Percentiles rank a stretch among this genome's conserved stretches.
phyloP scores from a whole-genome alignment of 2,329 filamentous ascomycete genomes.

The Penicillium sp. region DNA sequence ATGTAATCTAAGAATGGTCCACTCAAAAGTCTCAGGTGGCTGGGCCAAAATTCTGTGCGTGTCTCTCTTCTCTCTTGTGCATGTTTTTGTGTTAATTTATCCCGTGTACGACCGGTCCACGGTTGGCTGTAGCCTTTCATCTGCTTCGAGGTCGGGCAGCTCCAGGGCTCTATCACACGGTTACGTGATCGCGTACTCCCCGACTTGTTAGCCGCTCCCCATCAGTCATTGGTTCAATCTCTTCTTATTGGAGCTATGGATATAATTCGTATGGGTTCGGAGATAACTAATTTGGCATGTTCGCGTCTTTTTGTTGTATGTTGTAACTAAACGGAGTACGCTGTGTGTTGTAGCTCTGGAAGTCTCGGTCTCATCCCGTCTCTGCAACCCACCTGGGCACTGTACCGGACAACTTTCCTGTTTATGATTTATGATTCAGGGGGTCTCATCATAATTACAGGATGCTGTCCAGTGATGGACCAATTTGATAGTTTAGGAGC shows the following conservation, averaged over 20 bases:
- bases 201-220: slow-evolving; percentile 12
- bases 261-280: neutral
- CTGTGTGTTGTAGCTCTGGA: neutral
- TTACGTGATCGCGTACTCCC: slow-evolving; percentile 18
- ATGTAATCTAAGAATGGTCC: neutral
- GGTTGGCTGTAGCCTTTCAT: slow-evolving; percentile 7
- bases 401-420: slow-evolving; percentile 11
- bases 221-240: slow-evolving; percentile 10
- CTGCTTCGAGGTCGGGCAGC: neutral
- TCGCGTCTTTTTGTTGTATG: neutral
- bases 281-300: neutral
- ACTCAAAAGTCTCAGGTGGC: slow-evolving; percentile 6
- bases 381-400: neutral
- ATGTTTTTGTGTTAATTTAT: slow-evolving; percentile 3
- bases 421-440: slow-evolving; percentile 14
- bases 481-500: slow-evolving; percentile 21
- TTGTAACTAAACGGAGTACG: too few species aligned
- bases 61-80: neutral
- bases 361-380: slow-evolving; percentile 2
- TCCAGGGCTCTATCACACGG: neutral
- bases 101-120: slow-evolving; percentile 13
- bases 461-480: slow-evolving; percentile 8
- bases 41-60: neutral
- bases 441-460: slow-evolving; percentile 6
- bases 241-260: neutral